phyloP scores from a whole-genome alignment of 2,329 filamentous ascomycete genomes.

The Fusarium abutilonis region DNA sequence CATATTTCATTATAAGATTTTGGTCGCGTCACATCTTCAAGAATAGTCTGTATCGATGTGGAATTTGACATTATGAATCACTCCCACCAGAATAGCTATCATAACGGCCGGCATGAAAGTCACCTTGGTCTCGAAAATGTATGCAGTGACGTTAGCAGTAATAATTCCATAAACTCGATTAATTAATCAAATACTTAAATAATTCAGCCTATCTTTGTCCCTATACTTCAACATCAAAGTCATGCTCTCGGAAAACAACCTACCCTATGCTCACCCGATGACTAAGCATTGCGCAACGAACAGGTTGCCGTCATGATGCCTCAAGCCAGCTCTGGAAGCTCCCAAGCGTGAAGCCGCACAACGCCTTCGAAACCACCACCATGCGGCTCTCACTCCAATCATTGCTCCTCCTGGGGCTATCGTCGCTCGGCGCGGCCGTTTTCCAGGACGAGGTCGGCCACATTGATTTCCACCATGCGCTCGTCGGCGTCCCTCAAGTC shows the following conservation, averaged over 20 bases:
- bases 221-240: too few relatives aligned
- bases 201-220: background rate
- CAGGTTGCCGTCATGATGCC: slow-evolving; percentile 45
- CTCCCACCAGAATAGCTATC: too few relatives aligned
- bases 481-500: slow-evolving; percentile 83
- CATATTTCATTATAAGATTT: too few relatives aligned
- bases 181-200: background rate
- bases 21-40: too few relatives aligned
- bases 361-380: slow-evolving; percentile 31
- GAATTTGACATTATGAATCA: too few relatives aligned
- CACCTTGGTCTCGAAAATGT: too few relatives aligned
- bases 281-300: slow-evolving; percentile 43
- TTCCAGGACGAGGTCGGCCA: slow-evolving; percentile 91
- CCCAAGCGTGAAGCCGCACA: slow-evolving; percentile 42
- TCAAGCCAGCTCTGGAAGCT: slow-evolving; percentile 36
- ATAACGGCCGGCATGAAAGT: too few relatives aligned
- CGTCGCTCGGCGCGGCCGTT: slow-evolving; percentile 67
- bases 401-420: slow-evolving; percentile 53
- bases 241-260: background rate
- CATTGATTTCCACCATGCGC: slow-evolving; percentile 91
- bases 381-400: slow-evolving; percentile 53
- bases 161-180: too few relatives aligned
- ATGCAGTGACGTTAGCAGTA: too few relatives aligned
- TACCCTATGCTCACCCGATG: slow-evolving; percentile 27
- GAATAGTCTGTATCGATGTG: too few relatives aligned